Percentiles rank a stretch among this genome's conserved stretches.
Evolutionary conservation across 2,329 filamentous ascomycete genomes (phyloP).

Genomic region (Emergomyces africanus): DNA sequence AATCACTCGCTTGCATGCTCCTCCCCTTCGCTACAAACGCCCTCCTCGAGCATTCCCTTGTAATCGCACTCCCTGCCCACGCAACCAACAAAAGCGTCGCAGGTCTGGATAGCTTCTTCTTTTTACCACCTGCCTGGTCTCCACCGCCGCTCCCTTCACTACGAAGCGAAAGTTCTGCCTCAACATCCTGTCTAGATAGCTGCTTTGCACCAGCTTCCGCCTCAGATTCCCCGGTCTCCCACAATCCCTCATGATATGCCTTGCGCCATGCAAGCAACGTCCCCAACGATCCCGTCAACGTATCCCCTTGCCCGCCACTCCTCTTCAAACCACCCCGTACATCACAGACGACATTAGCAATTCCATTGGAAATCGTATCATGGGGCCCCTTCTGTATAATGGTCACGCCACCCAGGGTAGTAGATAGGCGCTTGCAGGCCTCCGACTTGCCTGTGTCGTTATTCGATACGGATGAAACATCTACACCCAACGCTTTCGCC

Average conservation of each 20-base stretch:
- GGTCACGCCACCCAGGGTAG: constrained; percentile 72
- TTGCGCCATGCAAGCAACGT: constrained; percentile 81
- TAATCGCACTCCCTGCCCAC: constrained; percentile 77
- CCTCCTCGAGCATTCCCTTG: constrained; percentile 75
- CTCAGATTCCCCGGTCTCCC: constrained; percentile 41
- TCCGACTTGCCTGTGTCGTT: constrained; percentile 16
- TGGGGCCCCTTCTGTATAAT: constrained; percentile 77
- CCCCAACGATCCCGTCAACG: constrained; percentile 75
- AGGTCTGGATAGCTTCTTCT: constrained; percentile 43
- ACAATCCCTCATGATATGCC: constrained; percentile 72
- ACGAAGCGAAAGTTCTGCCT: constrained; percentile 19
- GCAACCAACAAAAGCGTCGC: constrained; percentile 62
- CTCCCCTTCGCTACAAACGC: constrained; percentile 79
- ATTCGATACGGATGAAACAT: constrained; percentile 33
- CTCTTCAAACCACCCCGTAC: constrained; percentile 73
- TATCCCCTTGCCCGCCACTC: constrained; percentile 91
- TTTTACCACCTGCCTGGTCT: constrained; percentile 22
- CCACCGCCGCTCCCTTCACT: constrained; percentile 21
- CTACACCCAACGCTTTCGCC: constrained; percentile 60
- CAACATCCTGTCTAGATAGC: constrained; percentile 29
- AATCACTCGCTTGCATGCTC: constrained; percentile 80
- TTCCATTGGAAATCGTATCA: constrained; percentile 74
- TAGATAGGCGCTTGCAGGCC: constrained; percentile 57
- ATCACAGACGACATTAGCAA: constrained; percentile 62
- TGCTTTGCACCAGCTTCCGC: constrained; percentile 14